Evolutionary conservation across 805 yeast genomes (phyloP).

Genomic region (Metschnikowia kofuensis): DNA sequence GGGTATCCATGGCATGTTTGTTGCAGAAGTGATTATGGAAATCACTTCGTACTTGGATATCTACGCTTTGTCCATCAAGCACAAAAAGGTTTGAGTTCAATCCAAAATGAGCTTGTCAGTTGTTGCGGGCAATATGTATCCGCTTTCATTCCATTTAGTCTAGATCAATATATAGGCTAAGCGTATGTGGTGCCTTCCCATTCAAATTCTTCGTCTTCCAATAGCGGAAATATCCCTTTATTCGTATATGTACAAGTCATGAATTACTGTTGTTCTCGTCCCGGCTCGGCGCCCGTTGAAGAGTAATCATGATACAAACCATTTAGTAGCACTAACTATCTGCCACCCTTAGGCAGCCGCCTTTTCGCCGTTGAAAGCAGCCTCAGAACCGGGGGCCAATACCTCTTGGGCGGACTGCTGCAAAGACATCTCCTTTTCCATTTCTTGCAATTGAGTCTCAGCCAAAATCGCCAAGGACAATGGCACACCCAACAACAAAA

Average conservation of each 20-base stretch:
- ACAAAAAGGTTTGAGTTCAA: constrained; percentile 48
- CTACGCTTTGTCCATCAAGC: constrained; percentile 80
- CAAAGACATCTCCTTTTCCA: constrained; percentile 86
- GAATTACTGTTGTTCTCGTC: constrained; percentile 8
- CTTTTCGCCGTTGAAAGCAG: constrained; percentile 37
- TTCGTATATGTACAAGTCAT: constrained; percentile 22
- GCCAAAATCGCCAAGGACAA: constrained; percentile 82
- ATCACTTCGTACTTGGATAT: constrained; percentile 81
- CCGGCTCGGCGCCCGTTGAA: background rate
- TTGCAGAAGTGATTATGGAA: constrained; percentile 74
- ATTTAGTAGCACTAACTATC: constrained; percentile 1
- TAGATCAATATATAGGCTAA: no score
- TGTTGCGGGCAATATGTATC: background rate
- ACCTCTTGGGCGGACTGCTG: constrained; percentile 77
- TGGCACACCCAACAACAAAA: constrained; percentile 88
- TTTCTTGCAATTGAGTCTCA: constrained; percentile 90
- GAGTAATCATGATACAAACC: constrained; percentile 7
- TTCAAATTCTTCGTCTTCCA: background rate
- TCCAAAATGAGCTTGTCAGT: background rate
- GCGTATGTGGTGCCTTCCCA: background rate
- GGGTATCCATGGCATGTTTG: constrained; percentile 68
- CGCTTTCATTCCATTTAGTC: background rate
- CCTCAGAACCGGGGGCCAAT: constrained; percentile 64
- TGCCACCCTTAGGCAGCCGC: constrained; percentile 16
- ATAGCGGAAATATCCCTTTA: constrained; percentile 3